phyloP scores from a whole-genome alignment of 768 basidiomycete species.

The Cyathus striatus region DNA sequence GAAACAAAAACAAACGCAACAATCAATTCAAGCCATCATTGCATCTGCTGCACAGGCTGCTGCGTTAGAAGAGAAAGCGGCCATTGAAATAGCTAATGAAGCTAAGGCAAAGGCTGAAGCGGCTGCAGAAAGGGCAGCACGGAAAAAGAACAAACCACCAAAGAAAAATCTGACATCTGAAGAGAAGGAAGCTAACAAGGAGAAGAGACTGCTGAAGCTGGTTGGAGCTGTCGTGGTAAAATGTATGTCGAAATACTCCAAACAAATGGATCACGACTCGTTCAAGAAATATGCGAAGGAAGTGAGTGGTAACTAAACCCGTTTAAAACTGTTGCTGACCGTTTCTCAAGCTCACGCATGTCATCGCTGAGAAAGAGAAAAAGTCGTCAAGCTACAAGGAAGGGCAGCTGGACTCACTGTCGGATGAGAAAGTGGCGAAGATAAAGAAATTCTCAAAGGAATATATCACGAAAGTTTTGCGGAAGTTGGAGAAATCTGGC shows the following conservation, averaged over 20 bases:
- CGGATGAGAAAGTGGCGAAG: conserved; percentile 83
- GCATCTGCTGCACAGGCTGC: conserved; percentile 27
- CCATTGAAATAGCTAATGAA: conserved; percentile 13
- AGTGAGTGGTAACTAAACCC: conserved; percentile 38
- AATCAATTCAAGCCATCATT: conserved; percentile 31
- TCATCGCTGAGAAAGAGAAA: conserved; percentile 94
- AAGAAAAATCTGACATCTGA: conserved; percentile 45
- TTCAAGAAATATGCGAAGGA: conserved; percentile 98
- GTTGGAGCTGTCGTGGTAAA: conserved; percentile 89
- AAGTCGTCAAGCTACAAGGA: conserved; percentile 77
- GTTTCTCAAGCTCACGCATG: conserved; percentile 64
- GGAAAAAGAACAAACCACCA: conserved; percentile 28
- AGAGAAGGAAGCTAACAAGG: conserved; percentile 65
- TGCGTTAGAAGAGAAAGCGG: conserved; percentile 15
- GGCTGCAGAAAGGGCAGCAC: conserved; percentile 19
- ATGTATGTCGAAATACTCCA: conserved; percentile 85
- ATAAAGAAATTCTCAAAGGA: conserved; percentile 94
- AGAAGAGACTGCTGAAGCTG: conserved; percentile 78
- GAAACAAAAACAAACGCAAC: conserved; percentile 10
- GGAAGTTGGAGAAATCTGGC: conserved; percentile 55
- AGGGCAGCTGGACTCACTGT: conserved; percentile 66
- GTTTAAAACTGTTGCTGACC: conserved; percentile 2
- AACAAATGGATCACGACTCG: conserved; percentile 65
- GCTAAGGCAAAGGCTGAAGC: conserved; percentile 22
- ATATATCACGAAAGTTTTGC: conserved; percentile 77